phyloP scores from a whole-genome alignment of 257 asterid species.

The Solanum pimpinellifolium region DNA sequence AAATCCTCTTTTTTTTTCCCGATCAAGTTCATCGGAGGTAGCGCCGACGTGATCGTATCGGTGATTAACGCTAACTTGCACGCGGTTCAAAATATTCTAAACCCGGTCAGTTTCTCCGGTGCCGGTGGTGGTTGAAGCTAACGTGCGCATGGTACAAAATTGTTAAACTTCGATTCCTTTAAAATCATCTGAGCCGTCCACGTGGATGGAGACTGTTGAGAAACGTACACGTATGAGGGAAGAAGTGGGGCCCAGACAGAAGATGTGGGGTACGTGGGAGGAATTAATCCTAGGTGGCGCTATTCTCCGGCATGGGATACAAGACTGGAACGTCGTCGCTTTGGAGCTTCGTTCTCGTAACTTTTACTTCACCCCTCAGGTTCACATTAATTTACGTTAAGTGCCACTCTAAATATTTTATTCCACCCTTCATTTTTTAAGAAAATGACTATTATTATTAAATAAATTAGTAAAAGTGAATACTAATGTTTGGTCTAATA shows the following conservation, averaged over 20 bases:
- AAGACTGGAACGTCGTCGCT: slow-evolving; percentile 76
- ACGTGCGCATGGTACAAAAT: neutral
- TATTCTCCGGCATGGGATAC: slow-evolving; percentile 44
- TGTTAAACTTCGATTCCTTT: neutral
- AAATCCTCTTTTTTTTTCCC: neutral
- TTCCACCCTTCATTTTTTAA: too few species aligned
- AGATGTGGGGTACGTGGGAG: slow-evolving; percentile 83
- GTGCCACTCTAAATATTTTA: neutral
- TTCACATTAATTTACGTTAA: neutral
- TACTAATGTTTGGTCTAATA: neutral
- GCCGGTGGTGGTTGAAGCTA: neutral
- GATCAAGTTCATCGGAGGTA: neutral
- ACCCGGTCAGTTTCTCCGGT: neutral
- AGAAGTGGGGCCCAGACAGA: neutral
- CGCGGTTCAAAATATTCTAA: neutral
- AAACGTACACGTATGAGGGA: slow-evolving; percentile 4
- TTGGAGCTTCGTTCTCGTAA: slow-evolving; percentile 52
- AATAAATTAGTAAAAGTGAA: neutral
- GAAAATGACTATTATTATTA: too few species aligned
- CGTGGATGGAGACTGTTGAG: slow-evolving; percentile 18
- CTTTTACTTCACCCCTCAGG: slow-evolving; percentile 53
- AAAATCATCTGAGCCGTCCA: slow-evolving; percentile 18
- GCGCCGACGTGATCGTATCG: neutral
- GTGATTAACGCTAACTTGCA: neutral
- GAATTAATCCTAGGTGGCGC: slow-evolving; percentile 76